Evolutionary conservation across 768 basidiomycete genomes (phyloP).

Genomic region (Mycena rebaudengoi): DNA sequence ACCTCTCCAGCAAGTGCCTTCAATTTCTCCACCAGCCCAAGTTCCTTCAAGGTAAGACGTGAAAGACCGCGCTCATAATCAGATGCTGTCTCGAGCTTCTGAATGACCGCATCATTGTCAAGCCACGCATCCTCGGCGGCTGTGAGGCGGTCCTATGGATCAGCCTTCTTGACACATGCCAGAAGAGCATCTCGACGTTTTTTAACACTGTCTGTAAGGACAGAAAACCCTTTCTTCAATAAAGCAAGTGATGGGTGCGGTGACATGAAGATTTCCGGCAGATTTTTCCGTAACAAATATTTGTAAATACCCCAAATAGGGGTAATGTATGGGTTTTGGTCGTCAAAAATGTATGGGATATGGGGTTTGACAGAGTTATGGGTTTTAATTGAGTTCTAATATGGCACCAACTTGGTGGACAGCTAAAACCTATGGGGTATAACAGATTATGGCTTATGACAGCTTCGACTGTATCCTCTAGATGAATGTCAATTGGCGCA

Average conservation of each 20-base stretch:
- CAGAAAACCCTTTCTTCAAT: constrained; percentile 1
- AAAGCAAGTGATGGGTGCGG: background rate
- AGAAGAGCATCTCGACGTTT: constrained; percentile 17
- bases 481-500: too few species aligned
- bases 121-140: constrained; percentile 10
- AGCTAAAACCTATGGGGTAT: too few species aligned
- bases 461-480: too few species aligned
- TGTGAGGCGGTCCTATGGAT: constrained; percentile 25
- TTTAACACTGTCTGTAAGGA: constrained; percentile 2
- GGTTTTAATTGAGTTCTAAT: too few species aligned
- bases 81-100: background rate
- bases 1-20: background rate
- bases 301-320: background rate
- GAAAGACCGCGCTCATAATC: background rate
- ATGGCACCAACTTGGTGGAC: too few species aligned
- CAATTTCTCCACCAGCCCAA: background rate
- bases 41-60: background rate
- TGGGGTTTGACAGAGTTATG: too few species aligned
- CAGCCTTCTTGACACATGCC: constrained; percentile 5
- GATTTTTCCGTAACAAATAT: background rate
- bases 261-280: background rate
- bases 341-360: too few species aligned
- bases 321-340: too few species aligned
- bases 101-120: background rate
- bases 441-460: too few species aligned